Evolutionary conservation across 2,329 filamentous ascomycete genomes (phyloP), one percentile per base, ranked within the genome.

Genomic region (Juglanconis juglandina): DNA sequence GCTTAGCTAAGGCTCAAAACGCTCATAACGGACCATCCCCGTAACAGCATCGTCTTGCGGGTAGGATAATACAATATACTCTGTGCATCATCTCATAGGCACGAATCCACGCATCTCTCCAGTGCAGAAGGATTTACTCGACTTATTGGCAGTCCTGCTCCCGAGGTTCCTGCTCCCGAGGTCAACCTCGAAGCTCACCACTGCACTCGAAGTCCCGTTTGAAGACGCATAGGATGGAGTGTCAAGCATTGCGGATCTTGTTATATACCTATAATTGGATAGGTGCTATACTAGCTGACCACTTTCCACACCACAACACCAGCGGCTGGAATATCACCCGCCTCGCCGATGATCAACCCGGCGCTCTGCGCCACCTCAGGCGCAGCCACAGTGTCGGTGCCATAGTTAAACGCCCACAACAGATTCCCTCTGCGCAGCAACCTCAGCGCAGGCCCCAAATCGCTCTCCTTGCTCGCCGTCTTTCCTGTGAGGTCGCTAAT

Each of bases 371-470:
- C 17, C 10, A 66, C 33, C 7, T 55, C 54, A 5, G 65, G 65
- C 17, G 44, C 46, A 42, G 63, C 51, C 35, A 65, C 64, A 7
- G 59, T 44, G n/a, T 65, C 59, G 10, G 59, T 56, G 4, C 65
- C 66, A 44, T 67, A 67, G 37, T 67, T 67, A 24, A 67, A 67
- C 10, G 64, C 65, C 65, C 65, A 67, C 10, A 66, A 48, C 49
- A 67, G 49, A 24, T 65, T 30, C 3, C 61, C 65, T 41, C 66
- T 51, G 17, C 60, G 53, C n/a, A 64, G 30, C 11, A 67, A 34
- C 33, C 66, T 61, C n/a, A 67, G 37, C 17, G 59, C 46, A n/a
- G 14, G 11, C 5, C 66, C 66, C n/a, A 67, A 37, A 47, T 67
- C 66, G 4, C 58, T 60, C 1, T 54, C 58, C 52, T 59, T 66